Base-by-base conservation (phyloP, 2,329 filamentous ascomycete species). In the Fusarium sp. region DNA sequence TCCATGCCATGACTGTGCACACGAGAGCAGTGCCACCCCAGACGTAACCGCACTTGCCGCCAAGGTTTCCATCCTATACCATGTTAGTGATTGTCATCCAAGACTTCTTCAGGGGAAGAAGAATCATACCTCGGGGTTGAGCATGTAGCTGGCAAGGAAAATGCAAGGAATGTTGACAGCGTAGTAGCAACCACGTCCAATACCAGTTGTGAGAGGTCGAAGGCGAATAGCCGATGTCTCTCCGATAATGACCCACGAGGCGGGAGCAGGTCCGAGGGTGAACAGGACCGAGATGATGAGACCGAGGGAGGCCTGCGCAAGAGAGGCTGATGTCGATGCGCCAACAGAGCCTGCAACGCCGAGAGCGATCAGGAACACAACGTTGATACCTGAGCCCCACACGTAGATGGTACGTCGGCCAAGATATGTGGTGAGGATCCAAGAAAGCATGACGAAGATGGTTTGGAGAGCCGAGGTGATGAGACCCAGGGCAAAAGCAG, bases 181-280 rank as follows among this genome's bases (percentile, higher is more conserved):
- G 79, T 92, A 91, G 83, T 92, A 92, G 12, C 83, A 80, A 56
- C 80, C 89, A 75, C 90, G 89, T 75, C 90, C 90, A 52, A 91
- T 79, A 78, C 89, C 90, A 27, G 89, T 91, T 4, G 87, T 91
- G n/a, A 91, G 80, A 48, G 90, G 87, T 50, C 90, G 78, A 31
- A 92, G 89, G 66, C 90, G 89, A 58, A 91, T 85, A 53, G 90
- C 81, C 0, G 90, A 90, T 3, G 90, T 91, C 78, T 92, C 90
- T 71, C 87, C 89, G 48, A 92, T 91, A 70, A 91, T 89, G 79
- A 89, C 87, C 85, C 87, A 92, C 10, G 89, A 91, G 41, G 87
- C 87, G 48, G 90, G 90, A 2, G 88, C 90, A 28, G 88, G 88
- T 70, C 87, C 88, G 15, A 90, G 78, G 43, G 85, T 87, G 81